Evolutionary conservation across 129 eudicot genomes (phyloP), one percentile per base, ranked within the genome.

Genomic region (Flaveria ramosissima): DNA sequence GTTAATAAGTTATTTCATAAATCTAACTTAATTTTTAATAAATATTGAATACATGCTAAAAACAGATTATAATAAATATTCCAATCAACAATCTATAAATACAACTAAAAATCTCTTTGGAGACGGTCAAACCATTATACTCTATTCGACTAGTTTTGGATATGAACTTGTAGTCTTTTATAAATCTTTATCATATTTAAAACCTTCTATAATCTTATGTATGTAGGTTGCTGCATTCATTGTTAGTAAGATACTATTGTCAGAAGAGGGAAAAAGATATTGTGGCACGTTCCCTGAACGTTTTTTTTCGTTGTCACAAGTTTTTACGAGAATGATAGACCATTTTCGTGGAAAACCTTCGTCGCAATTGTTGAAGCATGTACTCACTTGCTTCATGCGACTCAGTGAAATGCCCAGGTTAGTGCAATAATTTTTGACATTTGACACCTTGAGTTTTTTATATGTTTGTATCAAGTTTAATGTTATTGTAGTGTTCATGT

Each of bases 341-440:
- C 71, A 83, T 26, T 55, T 80, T 43, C 52, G 24, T 0, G 55
- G 75, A 14, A 62, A 73, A 36, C 87, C 85, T 45, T 47, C 81
- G 4, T n/a, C 42, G 7, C 82, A 62, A 32, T 67, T 83, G 56
- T 26, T 86, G 21, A 86, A 77, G 41, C 84, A 86, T 74, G 59
- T 83, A 7, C 62, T 86, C 69, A 69, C 66, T 0, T 86, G 90
- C 69, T 86, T 66, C 69, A 32, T 66, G 56, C 76, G 78, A 11
- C 48, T 86, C 47, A 55, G 83, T 21, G 79, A 80, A 36, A 78
- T 51, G 57, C 77, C 90, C 20, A 86, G 87, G 90, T 83, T 80
- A 76, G 83, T 77, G 77, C 77, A 79, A 78, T 81, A 82, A 45
- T 27, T 80, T 66, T 73, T 80, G 46, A 56, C 69, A 19, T 66